Conservation (phyloP, 1,139 yeast species). For the Yamadazyma triangularis region DNA sequence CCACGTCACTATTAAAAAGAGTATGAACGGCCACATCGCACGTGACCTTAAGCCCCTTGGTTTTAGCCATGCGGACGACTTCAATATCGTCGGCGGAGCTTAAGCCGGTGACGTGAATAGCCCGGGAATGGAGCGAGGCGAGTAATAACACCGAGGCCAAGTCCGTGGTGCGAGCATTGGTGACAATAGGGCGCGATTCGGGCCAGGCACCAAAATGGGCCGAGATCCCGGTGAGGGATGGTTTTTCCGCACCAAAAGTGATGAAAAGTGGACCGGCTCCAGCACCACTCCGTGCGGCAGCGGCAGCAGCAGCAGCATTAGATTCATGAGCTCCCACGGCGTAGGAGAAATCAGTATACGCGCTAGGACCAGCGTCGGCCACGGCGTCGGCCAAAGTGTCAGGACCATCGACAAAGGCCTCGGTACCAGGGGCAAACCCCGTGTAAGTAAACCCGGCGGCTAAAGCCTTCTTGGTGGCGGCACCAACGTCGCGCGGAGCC, state of each 20-base stretch:
- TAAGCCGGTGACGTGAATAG: slow-evolving; percentile 87
- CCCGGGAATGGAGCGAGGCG: slow-evolving; percentile 82
- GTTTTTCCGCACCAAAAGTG: slow-evolving; percentile 64
- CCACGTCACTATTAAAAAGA: slow-evolving; percentile 76
- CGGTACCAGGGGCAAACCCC: slow-evolving; percentile 75
- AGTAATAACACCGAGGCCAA: slow-evolving; percentile 85
- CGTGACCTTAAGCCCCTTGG: slow-evolving; percentile 75
- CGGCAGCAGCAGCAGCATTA: slow-evolving; percentile 60
- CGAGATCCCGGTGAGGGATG: slow-evolving; percentile 71
- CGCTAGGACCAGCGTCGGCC: slow-evolving; percentile 51
- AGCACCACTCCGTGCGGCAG: slow-evolving; percentile 61
- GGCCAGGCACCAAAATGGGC: slow-evolving; percentile 87
- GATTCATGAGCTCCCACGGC: slow-evolving; percentile 78
- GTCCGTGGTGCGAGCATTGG: slow-evolving; percentile 90
- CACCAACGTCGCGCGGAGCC: slow-evolving; percentile 68
- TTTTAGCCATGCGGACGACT: slow-evolving; percentile 81
- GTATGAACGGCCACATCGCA: slow-evolving; percentile 86
- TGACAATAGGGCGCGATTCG: slow-evolving; percentile 72
- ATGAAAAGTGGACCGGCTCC: slow-evolving; percentile 78
- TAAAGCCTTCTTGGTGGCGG: slow-evolving; percentile 65
- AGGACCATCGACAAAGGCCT: slow-evolving; percentile 57
- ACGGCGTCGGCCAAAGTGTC: slow-evolving; percentile 62
- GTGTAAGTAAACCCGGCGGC: slow-evolving; percentile 88
- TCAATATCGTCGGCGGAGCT: slow-evolving; percentile 78
- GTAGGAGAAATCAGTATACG: slow-evolving; percentile 79